phyloP scores from a whole-genome alignment of 2,329 filamentous ascomycete genomes.

The Diplodia scrobiculata region DNA sequence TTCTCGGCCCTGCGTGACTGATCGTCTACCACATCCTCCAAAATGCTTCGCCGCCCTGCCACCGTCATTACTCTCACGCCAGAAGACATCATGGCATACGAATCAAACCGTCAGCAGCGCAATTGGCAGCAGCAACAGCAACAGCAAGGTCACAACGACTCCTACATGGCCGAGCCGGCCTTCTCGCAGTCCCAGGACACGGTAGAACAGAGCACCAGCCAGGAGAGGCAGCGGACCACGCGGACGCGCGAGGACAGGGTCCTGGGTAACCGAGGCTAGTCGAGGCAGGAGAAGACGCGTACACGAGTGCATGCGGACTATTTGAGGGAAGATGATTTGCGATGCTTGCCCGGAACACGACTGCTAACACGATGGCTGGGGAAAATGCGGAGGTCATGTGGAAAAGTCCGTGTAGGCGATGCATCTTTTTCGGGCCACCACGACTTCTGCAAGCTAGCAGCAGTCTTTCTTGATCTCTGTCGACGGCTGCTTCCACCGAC shows the following conservation, averaged over 20 bases:
- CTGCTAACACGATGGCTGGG: background rate
- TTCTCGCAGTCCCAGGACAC: slow-evolving; percentile 26
- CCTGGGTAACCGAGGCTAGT: slow-evolving; percentile 23
- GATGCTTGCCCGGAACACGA: no score
- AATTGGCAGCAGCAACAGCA: slow-evolving; percentile 36
- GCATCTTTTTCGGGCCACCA: background rate
- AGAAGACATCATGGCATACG: slow-evolving; percentile 70
- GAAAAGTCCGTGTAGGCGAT: background rate
- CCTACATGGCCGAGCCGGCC: slow-evolving; percentile 28
- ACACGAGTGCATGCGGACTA: background rate
- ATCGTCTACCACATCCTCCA: slow-evolving; percentile 32
- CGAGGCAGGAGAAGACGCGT: background rate
- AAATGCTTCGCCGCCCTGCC: slow-evolving; percentile 67
- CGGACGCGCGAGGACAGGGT: slow-evolving; percentile 30
- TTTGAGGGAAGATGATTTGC: background rate
- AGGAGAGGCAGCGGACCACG: slow-evolving; percentile 3
- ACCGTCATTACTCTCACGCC: slow-evolving; percentile 69
- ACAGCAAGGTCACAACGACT: slow-evolving; percentile 22
- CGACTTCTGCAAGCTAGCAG: background rate
- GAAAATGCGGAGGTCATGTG: background rate
- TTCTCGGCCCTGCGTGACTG: background rate
- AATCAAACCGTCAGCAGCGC: slow-evolving; percentile 58
- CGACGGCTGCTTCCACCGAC: background rate
- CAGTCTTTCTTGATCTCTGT: background rate
- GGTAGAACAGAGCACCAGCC: slow-evolving; percentile 12